phyloP scores from a whole-genome alignment of 2,329 filamentous ascomycete genomes.

The Colletotrichum noveboracense region DNA sequence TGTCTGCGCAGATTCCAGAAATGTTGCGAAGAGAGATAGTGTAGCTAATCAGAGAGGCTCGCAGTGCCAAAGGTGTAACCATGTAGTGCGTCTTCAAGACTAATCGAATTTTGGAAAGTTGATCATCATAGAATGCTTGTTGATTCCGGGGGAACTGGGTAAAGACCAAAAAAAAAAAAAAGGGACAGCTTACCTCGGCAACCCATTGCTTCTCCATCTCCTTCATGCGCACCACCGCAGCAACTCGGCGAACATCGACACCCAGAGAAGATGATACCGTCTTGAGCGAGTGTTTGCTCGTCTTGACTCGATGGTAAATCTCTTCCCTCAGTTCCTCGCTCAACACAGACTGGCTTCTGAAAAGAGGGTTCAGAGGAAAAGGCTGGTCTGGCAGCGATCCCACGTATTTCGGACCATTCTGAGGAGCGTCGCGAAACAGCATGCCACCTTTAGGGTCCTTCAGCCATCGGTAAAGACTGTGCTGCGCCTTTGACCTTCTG shows the following conservation, averaged over 20 bases:
- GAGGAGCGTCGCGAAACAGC: constrained; percentile 16
- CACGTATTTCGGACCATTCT: constrained; percentile 40
- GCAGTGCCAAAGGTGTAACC: constrained; percentile 84
- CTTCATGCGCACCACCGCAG: constrained; percentile 84
- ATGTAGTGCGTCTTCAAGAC: constrained; percentile 96
- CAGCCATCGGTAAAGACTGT: constrained; percentile 43
- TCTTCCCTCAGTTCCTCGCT: constrained; percentile 74
- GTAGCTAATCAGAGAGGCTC: constrained; percentile 70
- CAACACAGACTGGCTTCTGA: constrained; percentile 74
- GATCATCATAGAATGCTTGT: constrained; percentile 55
- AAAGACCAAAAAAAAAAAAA: not conserved
- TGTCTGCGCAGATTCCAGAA: not conserved
- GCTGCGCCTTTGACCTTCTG: constrained; percentile 41
- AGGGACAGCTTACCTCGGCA: constrained; percentile 67
- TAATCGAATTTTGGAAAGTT: constrained; percentile 87
- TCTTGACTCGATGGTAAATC: constrained; percentile 73
- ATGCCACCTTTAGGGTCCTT: constrained; percentile 13
- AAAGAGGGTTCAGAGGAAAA: constrained; percentile 77
- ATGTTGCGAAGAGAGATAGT: not conserved
- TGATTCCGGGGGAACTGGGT: not conserved
- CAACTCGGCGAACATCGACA: constrained; percentile 83
- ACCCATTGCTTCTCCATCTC: constrained; percentile 83
- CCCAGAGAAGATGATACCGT: constrained; percentile 78
- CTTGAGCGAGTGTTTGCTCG: constrained; percentile 72
- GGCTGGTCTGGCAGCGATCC: constrained; percentile 52